Evolutionary conservation across 2,329 filamentous ascomycete genomes (phyloP).

Genomic region (Keithomyces neogunnii): DNA sequence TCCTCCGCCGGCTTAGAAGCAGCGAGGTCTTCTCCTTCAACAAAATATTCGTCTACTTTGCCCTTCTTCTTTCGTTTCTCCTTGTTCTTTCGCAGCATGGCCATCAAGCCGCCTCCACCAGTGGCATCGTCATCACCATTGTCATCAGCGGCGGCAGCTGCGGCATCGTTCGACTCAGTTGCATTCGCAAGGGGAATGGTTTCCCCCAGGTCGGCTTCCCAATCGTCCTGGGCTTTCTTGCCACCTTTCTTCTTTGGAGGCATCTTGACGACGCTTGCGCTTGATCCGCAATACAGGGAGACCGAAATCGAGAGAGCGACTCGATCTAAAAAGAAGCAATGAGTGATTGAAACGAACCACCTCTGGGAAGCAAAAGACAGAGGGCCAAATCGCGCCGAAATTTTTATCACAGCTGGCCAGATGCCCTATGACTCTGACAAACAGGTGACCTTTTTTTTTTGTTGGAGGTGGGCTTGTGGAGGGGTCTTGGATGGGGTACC

Average conservation of each 20-base stretch:
- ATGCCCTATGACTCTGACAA: too few relatives aligned
- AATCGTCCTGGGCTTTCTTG: conserved; percentile 80
- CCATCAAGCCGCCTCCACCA: conserved; percentile 63
- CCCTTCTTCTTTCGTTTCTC: conserved; percentile 90
- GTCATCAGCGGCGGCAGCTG: conserved; percentile 28
- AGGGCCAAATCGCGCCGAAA: too few relatives aligned
- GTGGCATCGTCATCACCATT: conserved; percentile 45
- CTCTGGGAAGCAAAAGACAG: background rate
- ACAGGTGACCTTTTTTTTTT: too few relatives aligned
- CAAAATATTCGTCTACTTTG: conserved; percentile 56
- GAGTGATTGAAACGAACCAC: background rate
- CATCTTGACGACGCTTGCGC: conserved; percentile 47
- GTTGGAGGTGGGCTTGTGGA: too few relatives aligned
- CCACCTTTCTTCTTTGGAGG: conserved; percentile 88
- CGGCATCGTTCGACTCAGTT: conserved; percentile 32
- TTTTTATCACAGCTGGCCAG: too few relatives aligned
- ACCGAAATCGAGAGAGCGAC: background rate
- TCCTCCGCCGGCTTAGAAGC: conserved; percentile 23
- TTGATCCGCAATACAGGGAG: background rate
- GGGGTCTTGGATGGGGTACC: too few relatives aligned
- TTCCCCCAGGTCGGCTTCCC: conserved; percentile 90
- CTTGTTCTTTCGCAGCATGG: conserved; percentile 72
- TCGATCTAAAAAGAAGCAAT: background rate
- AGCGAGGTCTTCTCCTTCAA: conserved; percentile 54
- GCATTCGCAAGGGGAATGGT: conserved; percentile 50